Percentiles rank a stretch among this genome's conserved stretches.
Conservation (phyloP, 2,329 filamentous ascomycete genomes). For the Albifimbria verrucaria region DNA sequence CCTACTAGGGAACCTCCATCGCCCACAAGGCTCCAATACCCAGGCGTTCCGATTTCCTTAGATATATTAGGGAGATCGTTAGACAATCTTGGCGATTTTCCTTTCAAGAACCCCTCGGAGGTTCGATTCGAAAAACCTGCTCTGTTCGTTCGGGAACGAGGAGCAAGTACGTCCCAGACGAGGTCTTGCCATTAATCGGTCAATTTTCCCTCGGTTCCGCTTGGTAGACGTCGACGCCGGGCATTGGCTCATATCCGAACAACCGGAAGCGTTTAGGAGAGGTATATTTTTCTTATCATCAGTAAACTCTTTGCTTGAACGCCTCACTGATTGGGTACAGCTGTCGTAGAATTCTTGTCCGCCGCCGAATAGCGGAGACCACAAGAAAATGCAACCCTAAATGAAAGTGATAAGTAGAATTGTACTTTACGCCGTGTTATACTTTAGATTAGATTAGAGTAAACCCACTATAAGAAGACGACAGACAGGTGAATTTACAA, state of each 20-base stretch:
- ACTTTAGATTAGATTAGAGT: too few species aligned
- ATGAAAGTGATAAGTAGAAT: too few species aligned
- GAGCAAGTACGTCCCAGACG: conserved; percentile 78
- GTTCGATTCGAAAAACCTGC: conserved; percentile 72
- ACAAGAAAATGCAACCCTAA: too few species aligned
- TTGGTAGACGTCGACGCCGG: conserved; percentile 73
- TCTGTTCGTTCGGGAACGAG: conserved; percentile 73
- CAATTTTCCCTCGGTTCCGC: conserved; percentile 78
- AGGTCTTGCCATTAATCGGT: conserved; percentile 74
- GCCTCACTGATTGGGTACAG: conserved; percentile 31
- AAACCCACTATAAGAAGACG: too few species aligned
- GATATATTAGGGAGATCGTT: conserved; percentile 65
- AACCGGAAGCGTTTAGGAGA: conserved; percentile 72
- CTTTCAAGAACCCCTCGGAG: conserved; percentile 70
- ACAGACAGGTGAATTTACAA: too few species aligned
- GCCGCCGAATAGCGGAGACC: conserved; percentile 38
- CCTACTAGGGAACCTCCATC: conserved; percentile 79
- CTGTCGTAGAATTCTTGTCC: conserved; percentile 60
- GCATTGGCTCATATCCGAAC: conserved; percentile 89
- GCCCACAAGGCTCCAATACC: conserved; percentile 44
- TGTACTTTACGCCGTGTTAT: too few species aligned
- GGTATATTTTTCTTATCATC: conserved; percentile 44
- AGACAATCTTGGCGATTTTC: conserved; percentile 81
- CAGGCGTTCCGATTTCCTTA: conserved; percentile 80
- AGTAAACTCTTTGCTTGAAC: conserved; percentile 1